Evolutionary conservation across 2,329 filamentous ascomycete species (phyloP).

Genomic region (Colletotrichum tropicicola): DNA sequence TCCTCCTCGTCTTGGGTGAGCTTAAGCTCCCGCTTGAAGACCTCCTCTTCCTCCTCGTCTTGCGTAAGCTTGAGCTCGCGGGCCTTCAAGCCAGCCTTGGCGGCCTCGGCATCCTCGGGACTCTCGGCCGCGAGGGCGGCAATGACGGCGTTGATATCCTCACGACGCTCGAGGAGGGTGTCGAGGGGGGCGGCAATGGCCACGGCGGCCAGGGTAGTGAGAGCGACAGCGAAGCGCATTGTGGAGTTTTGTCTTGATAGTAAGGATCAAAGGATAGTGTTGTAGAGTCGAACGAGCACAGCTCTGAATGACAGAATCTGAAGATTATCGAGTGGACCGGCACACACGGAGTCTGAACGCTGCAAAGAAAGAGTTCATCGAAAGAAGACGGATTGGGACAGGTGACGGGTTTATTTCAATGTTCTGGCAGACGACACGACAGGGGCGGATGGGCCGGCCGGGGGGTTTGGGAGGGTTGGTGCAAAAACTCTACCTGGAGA

Average conservation of each 20-base stretch:
- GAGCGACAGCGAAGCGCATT: constrained; percentile 21
- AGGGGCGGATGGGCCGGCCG: no score
- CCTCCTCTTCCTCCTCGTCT: not conserved
- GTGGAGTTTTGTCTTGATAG: not conserved
- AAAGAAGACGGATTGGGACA: not conserved
- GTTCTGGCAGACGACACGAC: not conserved
- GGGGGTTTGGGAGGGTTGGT: no score
- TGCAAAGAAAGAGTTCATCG: not conserved
- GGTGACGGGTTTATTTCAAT: constrained; percentile 8
- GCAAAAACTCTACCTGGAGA: not conserved
- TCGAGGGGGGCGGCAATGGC: constrained; percentile 22
- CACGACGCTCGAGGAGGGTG: not conserved
- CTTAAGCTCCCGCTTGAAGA: not conserved
- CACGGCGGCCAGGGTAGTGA: constrained; percentile 21
- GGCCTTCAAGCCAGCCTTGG: constrained; percentile 2
- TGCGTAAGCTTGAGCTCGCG: constrained; percentile 2
- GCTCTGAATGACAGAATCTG: constrained; percentile 2
- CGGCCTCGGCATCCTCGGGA: constrained; percentile 2
- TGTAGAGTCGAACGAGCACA: not conserved
- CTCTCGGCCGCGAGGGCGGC: constrained; percentile 7
- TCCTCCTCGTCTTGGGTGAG: not conserved
- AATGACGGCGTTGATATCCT: constrained; percentile 5
- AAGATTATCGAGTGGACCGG: not conserved
- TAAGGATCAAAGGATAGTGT: not conserved
- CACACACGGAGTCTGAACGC: not conserved